phyloP scores from a whole-genome alignment of 2,329 filamentous ascomycete genomes.

The Pseudogymnoascus sp. region DNA sequence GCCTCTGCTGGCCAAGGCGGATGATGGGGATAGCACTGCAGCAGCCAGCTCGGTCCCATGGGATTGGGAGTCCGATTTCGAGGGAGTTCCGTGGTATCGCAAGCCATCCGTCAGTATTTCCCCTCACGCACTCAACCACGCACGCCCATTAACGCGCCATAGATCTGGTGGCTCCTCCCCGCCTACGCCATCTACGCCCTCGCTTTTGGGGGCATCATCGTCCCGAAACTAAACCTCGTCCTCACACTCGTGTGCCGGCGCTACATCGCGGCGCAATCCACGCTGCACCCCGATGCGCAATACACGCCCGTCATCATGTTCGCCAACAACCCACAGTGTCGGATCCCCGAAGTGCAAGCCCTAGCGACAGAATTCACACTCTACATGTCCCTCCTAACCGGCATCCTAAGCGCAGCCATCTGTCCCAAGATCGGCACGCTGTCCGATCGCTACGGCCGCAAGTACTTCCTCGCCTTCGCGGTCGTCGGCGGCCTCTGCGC shows the following conservation, averaged over 20 bases:
- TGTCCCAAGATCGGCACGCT: slow-evolving; percentile 76
- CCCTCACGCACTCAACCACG: not conserved
- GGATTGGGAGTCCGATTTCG: slow-evolving; percentile 49
- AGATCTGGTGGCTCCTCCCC: slow-evolving; percentile 76
- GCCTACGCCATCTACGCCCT: slow-evolving; percentile 76
- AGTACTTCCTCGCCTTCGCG: slow-evolving; percentile 61
- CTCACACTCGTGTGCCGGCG: slow-evolving; percentile 73
- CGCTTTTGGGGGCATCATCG: slow-evolving; percentile 76
- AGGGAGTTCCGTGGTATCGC: slow-evolving; percentile 51
- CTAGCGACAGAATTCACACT: slow-evolving; percentile 71
- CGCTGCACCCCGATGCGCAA: slow-evolving; percentile 48
- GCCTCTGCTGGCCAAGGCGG: not conserved
- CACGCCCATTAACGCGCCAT: not conserved
- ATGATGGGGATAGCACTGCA: not conserved
- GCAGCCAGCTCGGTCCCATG: slow-evolving; percentile 26
- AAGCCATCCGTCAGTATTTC: slow-evolving; percentile 47
- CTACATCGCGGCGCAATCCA: slow-evolving; percentile 63
- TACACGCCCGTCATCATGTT: slow-evolving; percentile 58
- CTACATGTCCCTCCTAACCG: slow-evolving; percentile 63
- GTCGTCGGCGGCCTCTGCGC: slow-evolving; percentile 64
- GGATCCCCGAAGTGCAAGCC: slow-evolving; percentile 67
- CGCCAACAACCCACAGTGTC: slow-evolving; percentile 69
- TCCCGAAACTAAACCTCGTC: slow-evolving; percentile 83
- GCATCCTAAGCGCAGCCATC: slow-evolving; percentile 68
- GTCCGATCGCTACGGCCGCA: slow-evolving; percentile 80